Evolutionary conservation across 129 eudicot genomes (phyloP), one percentile per base, ranked within the genome.

Genomic region (Cynara cardunculus): DNA sequence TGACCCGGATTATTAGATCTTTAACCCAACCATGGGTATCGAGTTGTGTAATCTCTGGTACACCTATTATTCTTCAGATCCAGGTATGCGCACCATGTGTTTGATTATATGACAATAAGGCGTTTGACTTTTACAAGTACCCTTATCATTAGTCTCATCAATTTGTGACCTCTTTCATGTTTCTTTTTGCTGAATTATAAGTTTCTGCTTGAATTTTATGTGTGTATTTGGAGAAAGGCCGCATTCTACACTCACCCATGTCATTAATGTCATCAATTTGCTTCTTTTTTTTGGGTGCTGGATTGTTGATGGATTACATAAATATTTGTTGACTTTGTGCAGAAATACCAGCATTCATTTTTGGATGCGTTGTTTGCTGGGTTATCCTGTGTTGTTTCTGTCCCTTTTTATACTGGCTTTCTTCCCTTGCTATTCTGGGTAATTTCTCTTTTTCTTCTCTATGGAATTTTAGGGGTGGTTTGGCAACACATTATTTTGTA

Each of bases 361-460:
- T 78, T 91, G 87, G 99, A 96, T 91, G 90, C 81, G 4, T 88
- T 96, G 44, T 96, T 96, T 72, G 71, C 89, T 75, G 95, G 79
- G 19, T 71, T 96, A 81, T 96, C 99, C 30, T 92, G 88, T 83
- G 93, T 93, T 84, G 99, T 96, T 87, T 96, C 98, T 72, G 97
- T 96, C 62, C 98, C 98, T 71, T 96, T 96, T 83, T 96, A 96
- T 85, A 96, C 99, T 76, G 97, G 89, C 11, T 96, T 96, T 83
- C 97, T 96, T 73, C 99, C 99, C 56, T 81, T 96, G 79, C 93
- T 96, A 26, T 96, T 96, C 85, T 96, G 99, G 99, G 99, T 96
- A 92, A 56, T 71, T 46, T 71, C 32, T 56, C 26, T 44, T 56
- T 53, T 2, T 27, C 16, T 74, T 37, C 71, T 78, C 59, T 84